phyloP scores from a whole-genome alignment of 306 rosid genomes.

The Trichosanthes truncata region DNA sequence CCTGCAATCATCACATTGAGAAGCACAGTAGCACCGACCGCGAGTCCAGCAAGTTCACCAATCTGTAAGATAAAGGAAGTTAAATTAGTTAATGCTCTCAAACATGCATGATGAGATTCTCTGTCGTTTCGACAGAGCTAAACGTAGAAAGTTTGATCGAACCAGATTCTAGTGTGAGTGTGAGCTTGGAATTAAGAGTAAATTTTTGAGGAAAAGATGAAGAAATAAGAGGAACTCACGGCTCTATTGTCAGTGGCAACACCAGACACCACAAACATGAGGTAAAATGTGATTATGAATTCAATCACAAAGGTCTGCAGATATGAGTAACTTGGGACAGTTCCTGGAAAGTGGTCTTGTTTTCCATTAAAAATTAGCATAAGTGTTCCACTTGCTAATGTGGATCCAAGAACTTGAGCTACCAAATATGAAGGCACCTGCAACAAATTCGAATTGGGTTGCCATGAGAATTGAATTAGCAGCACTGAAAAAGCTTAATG shows the following conservation, averaged over 20 bases:
- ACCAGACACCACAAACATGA: constrained; percentile 67
- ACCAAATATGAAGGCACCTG: constrained; percentile 57
- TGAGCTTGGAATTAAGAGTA: too few relatives aligned
- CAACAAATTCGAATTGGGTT: neutral
- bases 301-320: constrained; percentile 60
- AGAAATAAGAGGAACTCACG: constrained; percentile 17
- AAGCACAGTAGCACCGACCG: constrained; percentile 64
- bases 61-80: constrained; percentile 26
- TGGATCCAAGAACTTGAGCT: constrained; percentile 59
- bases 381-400: constrained; percentile 69
- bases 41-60: constrained; percentile 84
- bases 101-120: neutral
- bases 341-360: constrained; percentile 46
- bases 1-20: constrained; percentile 62
- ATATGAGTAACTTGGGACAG: constrained; percentile 33
- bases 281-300: constrained; percentile 66
- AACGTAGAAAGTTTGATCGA: neutral
- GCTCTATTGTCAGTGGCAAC: constrained; percentile 75
- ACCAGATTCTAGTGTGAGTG: neutral
- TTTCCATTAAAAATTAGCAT: constrained; percentile 35
- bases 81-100: neutral
- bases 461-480: neutral
- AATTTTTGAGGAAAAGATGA: neutral
- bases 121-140: neutral
- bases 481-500: neutral